phyloP scores from a whole-genome alignment of 345 rosid genomes.

The Euphorbia lathyris region DNA sequence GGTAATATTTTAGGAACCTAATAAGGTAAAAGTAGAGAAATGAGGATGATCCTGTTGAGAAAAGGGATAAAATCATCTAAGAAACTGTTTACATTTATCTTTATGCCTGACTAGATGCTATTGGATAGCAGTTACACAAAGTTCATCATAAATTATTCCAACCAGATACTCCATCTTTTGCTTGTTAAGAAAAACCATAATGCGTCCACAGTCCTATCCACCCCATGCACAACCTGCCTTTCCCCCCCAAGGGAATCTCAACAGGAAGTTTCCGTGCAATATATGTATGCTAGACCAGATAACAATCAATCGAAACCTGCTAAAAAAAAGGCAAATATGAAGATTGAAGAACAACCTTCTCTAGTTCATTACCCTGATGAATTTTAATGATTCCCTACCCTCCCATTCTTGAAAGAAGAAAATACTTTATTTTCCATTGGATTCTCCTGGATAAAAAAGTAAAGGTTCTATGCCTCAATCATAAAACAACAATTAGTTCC shows the following conservation, averaged over 20 bases:
- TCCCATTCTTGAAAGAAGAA: not conserved
- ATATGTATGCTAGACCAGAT: not conserved
- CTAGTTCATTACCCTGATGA: not conserved
- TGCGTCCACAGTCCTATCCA: not conserved
- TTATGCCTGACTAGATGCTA: not conserved
- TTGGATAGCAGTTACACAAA: not conserved
- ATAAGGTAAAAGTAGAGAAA: not conserved
- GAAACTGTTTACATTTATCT: not conserved
- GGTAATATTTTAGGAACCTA: not conserved
- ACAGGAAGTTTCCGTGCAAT: too few relatives aligned
- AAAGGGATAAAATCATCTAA: not conserved
- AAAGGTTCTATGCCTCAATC: not conserved
- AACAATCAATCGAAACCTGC: not conserved
- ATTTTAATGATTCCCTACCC: not conserved
- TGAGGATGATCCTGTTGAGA: not conserved
- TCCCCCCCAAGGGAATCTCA: not conserved
- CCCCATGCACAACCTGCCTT: not conserved
- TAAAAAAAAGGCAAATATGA: not conserved
- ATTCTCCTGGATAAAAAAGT: not conserved
- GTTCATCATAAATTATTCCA: not conserved
- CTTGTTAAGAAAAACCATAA: not conserved
- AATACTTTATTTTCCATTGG: not conserved
- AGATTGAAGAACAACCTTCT: not conserved
- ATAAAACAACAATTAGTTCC: not conserved
- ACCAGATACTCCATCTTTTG: not conserved